phyloP scores from a whole-genome alignment of 805 yeast genomes.

The Ogataea haglerorum region DNA sequence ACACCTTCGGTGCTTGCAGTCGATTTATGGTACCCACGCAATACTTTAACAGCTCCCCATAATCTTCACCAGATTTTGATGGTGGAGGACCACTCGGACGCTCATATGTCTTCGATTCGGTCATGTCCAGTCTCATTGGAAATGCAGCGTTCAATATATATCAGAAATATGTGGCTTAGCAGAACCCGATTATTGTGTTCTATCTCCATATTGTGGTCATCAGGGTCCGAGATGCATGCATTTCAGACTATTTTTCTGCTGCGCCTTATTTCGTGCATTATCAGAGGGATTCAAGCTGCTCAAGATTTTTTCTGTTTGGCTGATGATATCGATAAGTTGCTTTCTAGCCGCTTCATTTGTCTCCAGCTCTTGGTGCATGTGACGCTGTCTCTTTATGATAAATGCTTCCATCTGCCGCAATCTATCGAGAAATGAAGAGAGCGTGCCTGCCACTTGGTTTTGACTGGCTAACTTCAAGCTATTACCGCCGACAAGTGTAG shows the following conservation, averaged over 20 bases:
- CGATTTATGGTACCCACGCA: constrained; percentile 22
- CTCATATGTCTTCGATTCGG: constrained; percentile 10
- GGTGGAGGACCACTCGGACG: constrained; percentile 24
- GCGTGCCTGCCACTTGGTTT: neutral
- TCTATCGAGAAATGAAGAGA: constrained; percentile 13
- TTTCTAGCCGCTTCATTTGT: constrained; percentile 8
- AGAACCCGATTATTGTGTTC: neutral
- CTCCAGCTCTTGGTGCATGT: constrained; percentile 15
- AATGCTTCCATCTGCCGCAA: constrained; percentile 17
- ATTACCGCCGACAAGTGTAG: constrained; percentile 1
- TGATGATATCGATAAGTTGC: constrained; percentile 14
- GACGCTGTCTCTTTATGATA: constrained; percentile 10
- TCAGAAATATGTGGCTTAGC: neutral
- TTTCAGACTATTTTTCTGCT: constrained; percentile 3
- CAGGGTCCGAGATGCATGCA: neutral
- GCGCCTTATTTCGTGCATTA: constrained; percentile 13
- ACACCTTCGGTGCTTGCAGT: constrained; percentile 24
- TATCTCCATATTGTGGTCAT: neutral
- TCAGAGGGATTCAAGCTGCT: constrained; percentile 10
- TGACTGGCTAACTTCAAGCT: too few relatives aligned
- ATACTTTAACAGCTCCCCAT: constrained; percentile 15
- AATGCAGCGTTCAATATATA: too few relatives aligned
- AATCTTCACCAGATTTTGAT: constrained; percentile 11
- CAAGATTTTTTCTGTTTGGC: constrained; percentile 10
- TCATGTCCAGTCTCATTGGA: too few relatives aligned